These are phyloP conservation scores for Lachancea sp. DNA, from an alignment of 805 yeast species.

Conservation along the genomic window DNA sequence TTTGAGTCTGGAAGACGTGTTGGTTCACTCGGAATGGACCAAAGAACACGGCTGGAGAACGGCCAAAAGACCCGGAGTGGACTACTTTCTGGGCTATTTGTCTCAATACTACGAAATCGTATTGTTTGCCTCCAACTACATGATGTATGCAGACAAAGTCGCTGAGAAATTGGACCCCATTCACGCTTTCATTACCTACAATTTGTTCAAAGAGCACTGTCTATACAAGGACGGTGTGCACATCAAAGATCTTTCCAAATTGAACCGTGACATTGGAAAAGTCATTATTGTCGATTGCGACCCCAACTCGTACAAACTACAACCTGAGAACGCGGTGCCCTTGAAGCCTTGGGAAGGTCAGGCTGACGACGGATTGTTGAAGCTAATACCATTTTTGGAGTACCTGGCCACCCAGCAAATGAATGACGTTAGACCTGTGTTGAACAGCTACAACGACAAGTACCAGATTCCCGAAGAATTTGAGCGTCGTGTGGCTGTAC, in stretches of 20 bases:
- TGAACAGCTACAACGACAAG: conserved; percentile 65
- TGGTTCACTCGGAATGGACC: conserved; percentile 90
- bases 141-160: conserved; percentile 77
- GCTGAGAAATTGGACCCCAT: conserved; percentile 89
- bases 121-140: conserved; percentile 76
- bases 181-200: conserved; percentile 81
- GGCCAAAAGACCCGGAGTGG: conserved; percentile 97
- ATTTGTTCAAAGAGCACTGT: conserved; percentile 86
- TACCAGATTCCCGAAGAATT: conserved; percentile 71
- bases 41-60: conserved; percentile 95
- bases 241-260: conserved; percentile 79
- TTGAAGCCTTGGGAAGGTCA: conserved; percentile 81
- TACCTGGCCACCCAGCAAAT: conserved; percentile 82
- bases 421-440: conserved; percentile 84
- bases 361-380: conserved; percentile 71
- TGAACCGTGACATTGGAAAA: conserved; percentile 86
- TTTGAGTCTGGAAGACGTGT: conserved; percentile 78
- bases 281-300: conserved; percentile 75
- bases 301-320: conserved; percentile 63
- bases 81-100: conserved; percentile 89
- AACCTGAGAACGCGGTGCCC: conserved; percentile 92
- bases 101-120: conserved; percentile 96
- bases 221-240: conserved; percentile 77
- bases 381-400: conserved; percentile 87
- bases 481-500: conserved; percentile 63